These are phyloP conservation scores for Hevea brasiliensis DNA, from an alignment of 345 rosid genomes.

Conservation along the genomic window DNA sequence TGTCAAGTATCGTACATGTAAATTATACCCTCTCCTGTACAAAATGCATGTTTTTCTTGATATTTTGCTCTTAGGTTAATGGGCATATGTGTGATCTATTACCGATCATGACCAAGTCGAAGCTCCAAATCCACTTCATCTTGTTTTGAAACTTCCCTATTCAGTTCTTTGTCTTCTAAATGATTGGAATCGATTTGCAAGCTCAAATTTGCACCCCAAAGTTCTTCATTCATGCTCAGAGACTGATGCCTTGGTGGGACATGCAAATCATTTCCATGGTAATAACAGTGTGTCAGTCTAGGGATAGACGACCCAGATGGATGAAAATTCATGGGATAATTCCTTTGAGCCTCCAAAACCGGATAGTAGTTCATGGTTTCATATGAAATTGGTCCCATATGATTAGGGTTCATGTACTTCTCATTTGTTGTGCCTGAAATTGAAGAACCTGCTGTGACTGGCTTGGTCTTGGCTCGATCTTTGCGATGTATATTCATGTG, in stretches of 20 bases:
- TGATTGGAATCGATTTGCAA: constrained; percentile 40
- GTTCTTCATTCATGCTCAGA: constrained; percentile 28
- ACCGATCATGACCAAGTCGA: constrained; percentile 61
- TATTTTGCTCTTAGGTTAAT: neutral
- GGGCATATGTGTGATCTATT: neutral
- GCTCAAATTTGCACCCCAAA: constrained; percentile 55
- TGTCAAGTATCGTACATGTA: neutral
- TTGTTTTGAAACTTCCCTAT: constrained; percentile 28
- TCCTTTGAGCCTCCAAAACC: constrained; percentile 27
- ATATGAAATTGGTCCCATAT: constrained; percentile 8
- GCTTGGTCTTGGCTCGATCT: constrained; percentile 61
- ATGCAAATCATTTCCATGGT: constrained; percentile 13
- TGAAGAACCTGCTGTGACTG: neutral
- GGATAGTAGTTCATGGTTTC: constrained; percentile 21
- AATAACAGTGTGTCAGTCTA: constrained; percentile 4
- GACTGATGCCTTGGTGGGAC: constrained; percentile 22
- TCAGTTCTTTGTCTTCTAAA: constrained; percentile 16
- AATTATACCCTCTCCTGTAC: neutral
- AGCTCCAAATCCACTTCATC: constrained; percentile 84
- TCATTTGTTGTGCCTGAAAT: constrained; percentile 16
- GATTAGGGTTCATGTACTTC: constrained; percentile 28
- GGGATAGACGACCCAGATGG: constrained; percentile 28
- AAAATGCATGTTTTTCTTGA: neutral
- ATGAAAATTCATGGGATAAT: constrained; percentile 35
- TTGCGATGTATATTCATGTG: constrained; percentile 82